A percentile compares a stretch with the other conserved stretches of the same genome.
These are phyloP conservation scores for Chrysoporthe austroafricana DNA, from an alignment of 2,329 filamentous ascomycete species.

Conservation along the genomic window DNA sequence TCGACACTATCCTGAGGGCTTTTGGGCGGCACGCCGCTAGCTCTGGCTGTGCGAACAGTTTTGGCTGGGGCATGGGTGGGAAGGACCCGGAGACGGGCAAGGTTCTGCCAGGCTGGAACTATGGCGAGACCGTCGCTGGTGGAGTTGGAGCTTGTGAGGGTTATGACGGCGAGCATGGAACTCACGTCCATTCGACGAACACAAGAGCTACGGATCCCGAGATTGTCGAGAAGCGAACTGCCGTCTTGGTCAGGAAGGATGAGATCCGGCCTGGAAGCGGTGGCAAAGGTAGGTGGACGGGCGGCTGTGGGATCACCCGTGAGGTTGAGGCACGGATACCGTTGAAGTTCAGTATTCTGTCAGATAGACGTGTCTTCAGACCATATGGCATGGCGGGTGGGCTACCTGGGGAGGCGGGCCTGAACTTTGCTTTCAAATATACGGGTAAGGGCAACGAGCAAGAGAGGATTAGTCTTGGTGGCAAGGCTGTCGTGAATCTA, in stretches of 20 bases:
- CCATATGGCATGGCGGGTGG: constrained; percentile 42
- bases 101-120: constrained; percentile 33
- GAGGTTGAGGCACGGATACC: constrained; percentile 40
- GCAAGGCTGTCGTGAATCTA: constrained; percentile 39
- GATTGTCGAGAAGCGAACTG: constrained; percentile 40
- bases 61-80: constrained; percentile 31
- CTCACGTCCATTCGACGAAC: constrained; percentile 37
- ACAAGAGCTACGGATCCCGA: constrained; percentile 37
- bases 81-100: constrained; percentile 28
- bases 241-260: constrained; percentile 38
- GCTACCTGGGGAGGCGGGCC: constrained; percentile 32
- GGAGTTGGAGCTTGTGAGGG: constrained; percentile 38
- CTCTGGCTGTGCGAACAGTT: constrained; percentile 30
- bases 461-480: constrained; percentile 39
- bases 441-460: constrained; percentile 34
- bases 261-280: constrained; percentile 36
- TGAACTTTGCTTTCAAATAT: constrained; percentile 37
- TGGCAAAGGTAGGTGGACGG: constrained; percentile 35
- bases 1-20: constrained; percentile 30
- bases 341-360: constrained; percentile 42
- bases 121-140: constrained; percentile 39
- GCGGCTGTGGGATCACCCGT: constrained; percentile 39
- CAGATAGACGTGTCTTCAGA: constrained; percentile 38
- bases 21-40: constrained; percentile 30
- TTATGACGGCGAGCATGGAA: constrained; percentile 35